Evolutionary conservation across 768 basidiomycete species (phyloP).

Genomic region (Tricholoma terreum): DNA sequence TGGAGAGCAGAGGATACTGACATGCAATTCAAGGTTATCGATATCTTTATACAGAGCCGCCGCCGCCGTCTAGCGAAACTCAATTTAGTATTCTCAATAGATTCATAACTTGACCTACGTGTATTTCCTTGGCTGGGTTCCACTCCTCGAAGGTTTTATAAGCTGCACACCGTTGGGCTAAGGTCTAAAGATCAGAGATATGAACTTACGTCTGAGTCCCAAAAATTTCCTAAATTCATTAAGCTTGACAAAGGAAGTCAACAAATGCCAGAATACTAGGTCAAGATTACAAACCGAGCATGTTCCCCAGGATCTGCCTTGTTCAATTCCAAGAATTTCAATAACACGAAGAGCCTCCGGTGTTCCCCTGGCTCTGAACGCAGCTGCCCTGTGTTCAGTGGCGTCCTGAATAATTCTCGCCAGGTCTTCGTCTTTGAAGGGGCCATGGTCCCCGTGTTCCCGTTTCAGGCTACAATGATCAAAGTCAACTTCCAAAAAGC

Average conservation of each 20-base stretch:
- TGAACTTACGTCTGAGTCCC: conserved; percentile 57
- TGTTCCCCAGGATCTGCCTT: conserved; percentile 64
- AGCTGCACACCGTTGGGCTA: conserved; percentile 32
- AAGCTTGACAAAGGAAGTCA: conserved; percentile 33
- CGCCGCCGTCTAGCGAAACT: conserved; percentile 50
- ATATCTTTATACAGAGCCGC: conserved; percentile 65
- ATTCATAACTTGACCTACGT: conserved; percentile 33
- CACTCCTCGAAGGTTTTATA: conserved; percentile 67
- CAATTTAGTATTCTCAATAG: background rate
- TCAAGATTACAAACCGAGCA: conserved; percentile 53
- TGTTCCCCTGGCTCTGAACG: conserved; percentile 68
- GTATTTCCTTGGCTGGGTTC: conserved; percentile 60
- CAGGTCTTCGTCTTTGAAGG: conserved; percentile 62
- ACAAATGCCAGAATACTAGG: background rate
- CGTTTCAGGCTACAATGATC: conserved; percentile 46
- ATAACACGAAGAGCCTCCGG: conserved; percentile 64
- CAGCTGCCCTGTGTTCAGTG: conserved; percentile 54
- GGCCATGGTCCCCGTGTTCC: conserved; percentile 35
- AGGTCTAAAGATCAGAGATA: background rate
- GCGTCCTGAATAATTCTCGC: conserved; percentile 61
- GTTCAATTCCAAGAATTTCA: conserved; percentile 67
- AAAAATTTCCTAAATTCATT: conserved; percentile 75
- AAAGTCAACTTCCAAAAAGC: background rate
- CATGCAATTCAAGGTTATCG: conserved; percentile 78
- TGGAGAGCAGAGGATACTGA: conserved; percentile 25